Conservation (phyloP, 2,329 filamentous ascomycete genomes). For the Fusarium liriodendri region DNA sequence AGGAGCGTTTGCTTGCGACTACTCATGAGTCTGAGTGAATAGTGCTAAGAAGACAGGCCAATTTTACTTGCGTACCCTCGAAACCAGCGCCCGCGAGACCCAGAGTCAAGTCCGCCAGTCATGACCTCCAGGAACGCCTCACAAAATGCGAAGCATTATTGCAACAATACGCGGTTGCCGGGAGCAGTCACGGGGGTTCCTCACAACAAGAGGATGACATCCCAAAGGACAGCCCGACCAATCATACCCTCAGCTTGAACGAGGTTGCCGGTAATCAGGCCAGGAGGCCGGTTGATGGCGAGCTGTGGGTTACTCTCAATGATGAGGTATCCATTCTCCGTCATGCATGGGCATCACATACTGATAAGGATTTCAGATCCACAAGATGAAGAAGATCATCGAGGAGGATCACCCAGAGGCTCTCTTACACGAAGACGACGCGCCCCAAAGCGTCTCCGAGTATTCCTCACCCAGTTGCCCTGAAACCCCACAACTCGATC, state of each 20-base stretch:
- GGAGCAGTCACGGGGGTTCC: not conserved
- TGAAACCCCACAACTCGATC: not conserved
- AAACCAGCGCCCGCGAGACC: not conserved
- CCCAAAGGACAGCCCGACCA: not conserved
- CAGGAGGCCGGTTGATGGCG: not conserved
- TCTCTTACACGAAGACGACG: not conserved
- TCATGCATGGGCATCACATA: not conserved
- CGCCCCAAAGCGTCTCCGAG: not conserved
- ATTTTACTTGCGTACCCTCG: not conserved
- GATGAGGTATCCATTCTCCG: not conserved
- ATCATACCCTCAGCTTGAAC: not conserved
- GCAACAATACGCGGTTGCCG: not conserved
- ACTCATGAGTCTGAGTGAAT: not conserved
- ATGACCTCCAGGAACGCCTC: not conserved
- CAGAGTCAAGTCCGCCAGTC: not conserved
- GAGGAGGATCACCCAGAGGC: slow-evolving; percentile 5
- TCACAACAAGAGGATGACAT: not conserved
- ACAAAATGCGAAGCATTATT: not conserved
- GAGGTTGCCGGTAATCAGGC: not conserved
- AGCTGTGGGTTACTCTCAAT: not conserved
- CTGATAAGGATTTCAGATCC: not conserved
- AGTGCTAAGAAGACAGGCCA: not conserved
- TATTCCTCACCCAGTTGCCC: not conserved
- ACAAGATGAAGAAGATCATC: not conserved
- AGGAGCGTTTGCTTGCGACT: not conserved